phyloP scores from a whole-genome alignment of 352 stramenopile genomes.

The Globisporangium okanoganense region DNA sequence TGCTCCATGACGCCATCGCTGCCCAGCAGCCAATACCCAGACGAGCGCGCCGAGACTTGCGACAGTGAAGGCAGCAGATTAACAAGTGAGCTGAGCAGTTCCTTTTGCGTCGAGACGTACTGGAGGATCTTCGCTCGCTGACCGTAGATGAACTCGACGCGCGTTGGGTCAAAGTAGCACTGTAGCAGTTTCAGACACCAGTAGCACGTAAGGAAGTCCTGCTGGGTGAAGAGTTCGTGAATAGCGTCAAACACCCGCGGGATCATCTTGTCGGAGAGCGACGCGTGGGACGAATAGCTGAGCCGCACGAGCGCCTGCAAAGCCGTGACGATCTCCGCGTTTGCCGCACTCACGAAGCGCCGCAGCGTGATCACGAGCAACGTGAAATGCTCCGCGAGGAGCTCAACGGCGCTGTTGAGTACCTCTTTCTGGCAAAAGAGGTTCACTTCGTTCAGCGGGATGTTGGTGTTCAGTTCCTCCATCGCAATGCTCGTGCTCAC shows the following conservation, averaged over 20 bases:
- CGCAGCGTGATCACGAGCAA: constrained; percentile 31
- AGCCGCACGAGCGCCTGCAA: constrained; percentile 52
- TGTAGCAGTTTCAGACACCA: constrained; percentile 68
- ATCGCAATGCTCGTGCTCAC: constrained; percentile 38
- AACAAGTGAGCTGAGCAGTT: constrained; percentile 43
- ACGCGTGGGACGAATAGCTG: constrained; percentile 37
- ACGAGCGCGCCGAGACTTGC: constrained; percentile 26
- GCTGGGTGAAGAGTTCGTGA: constrained; percentile 50
- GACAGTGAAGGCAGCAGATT: constrained; percentile 54
- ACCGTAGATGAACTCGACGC: constrained; percentile 23
- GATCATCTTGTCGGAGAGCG: constrained; percentile 37
- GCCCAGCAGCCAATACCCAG: constrained; percentile 44
- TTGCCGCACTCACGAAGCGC: constrained; percentile 29
- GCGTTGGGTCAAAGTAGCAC: constrained; percentile 48
- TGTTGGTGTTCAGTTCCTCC: constrained; percentile 57
- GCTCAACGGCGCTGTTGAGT: constrained; percentile 40
- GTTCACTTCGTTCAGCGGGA: constrained; percentile 37
- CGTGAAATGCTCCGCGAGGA: constrained; percentile 44
- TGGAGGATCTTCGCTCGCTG: constrained; percentile 53
- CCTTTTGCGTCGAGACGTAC: constrained; percentile 48
- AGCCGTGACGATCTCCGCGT: constrained; percentile 36
- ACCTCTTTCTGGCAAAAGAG: constrained; percentile 27
- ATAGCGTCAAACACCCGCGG: constrained; percentile 45
- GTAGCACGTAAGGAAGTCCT: constrained; percentile 59
- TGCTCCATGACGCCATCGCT: constrained; percentile 17